A percentile compares a stretch with the other conserved stretches of the same genome.
Evolutionary conservation across 2,329 filamentous ascomycete genomes (phyloP).

Genomic region (Nigrograna mackinnonii): DNA sequence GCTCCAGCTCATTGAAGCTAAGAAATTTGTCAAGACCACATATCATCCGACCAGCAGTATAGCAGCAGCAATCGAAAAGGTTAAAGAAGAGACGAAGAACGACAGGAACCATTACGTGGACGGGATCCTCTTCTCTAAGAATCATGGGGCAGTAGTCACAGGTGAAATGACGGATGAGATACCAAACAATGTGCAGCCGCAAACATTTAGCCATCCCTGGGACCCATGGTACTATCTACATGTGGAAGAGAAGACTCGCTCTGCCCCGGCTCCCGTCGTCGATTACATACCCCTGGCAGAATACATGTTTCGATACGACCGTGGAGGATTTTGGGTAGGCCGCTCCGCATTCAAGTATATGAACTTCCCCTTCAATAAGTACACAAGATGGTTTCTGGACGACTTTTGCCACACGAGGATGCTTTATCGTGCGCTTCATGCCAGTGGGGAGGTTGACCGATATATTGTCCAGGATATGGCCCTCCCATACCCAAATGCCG

Average conservation of each 20-base stretch:
- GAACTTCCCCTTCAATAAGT: slow-evolving; percentile 64
- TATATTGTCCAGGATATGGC: slow-evolving; percentile 69
- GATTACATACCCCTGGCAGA: slow-evolving; percentile 66
- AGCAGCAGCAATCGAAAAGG: slow-evolving; percentile 45
- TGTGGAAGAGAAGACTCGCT: slow-evolving; percentile 12
- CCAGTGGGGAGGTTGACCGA: slow-evolving; percentile 61
- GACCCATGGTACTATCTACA: slow-evolving; percentile 59
- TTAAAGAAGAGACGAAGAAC: slow-evolving; percentile 42
- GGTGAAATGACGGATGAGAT: slow-evolving; percentile 47
- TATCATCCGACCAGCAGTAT: slow-evolving; percentile 50
- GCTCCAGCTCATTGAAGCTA: slow-evolving; percentile 50
- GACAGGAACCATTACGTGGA: slow-evolving; percentile 51
- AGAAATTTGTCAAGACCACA: slow-evolving; percentile 53
- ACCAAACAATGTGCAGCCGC: slow-evolving; percentile 26
- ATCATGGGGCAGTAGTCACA: slow-evolving; percentile 48
- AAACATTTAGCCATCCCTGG: slow-evolving; percentile 46
- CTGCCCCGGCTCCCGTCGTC: slow-evolving; percentile 62
- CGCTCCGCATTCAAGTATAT: slow-evolving; percentile 68
- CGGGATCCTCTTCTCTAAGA: slow-evolving; percentile 52
- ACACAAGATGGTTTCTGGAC: slow-evolving; percentile 65
- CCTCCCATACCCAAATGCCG: slow-evolving; percentile 46
- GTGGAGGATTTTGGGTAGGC: slow-evolving; percentile 71
- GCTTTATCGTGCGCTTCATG: slow-evolving; percentile 68
- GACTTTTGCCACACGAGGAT: slow-evolving; percentile 65
- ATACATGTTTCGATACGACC: slow-evolving; percentile 73